Base-by-base conservation (phyloP, 768 basidiomycete genomes). In the Saitozyma podzolica region DNA sequence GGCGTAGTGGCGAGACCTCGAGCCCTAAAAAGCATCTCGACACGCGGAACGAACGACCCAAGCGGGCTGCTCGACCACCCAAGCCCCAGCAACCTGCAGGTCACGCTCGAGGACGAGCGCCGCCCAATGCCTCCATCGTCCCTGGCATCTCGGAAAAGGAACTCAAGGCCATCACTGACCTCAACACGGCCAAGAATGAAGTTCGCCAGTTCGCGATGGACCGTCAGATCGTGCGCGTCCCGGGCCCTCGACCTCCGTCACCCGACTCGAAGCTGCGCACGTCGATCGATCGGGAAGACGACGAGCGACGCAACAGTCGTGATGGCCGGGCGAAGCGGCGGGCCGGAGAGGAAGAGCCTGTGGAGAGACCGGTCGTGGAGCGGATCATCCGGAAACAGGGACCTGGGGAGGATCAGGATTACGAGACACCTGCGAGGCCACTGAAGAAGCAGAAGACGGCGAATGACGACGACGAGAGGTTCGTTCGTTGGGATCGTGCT, bases 161-260 rank as follows among this genome's bases (percentile, higher is more conserved):
- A 56, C 70, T 80, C 13, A 65, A 70, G 37, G 65, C 69, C 1
- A 65, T 74, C 8, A 80, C 80, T 7, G 50, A 64, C 14, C 58
- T 65, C 9, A 77, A 80, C 56, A 80, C 78, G 19, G 64, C 60
- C 9, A 62, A 64, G 40, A 80, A 80, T 58, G 68, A 80, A 51
- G 77, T 76, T 10, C 76, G 78, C 59, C 69, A 69, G 56, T 80
- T 74, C 48, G 77, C 78, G 19, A 74, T 80, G 11, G 74, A 78
- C 55, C 68, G 75, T 11, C 72, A 75, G 42, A 70, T 80, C 50
- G 59, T 80, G 37, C 69, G 73, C 10, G 66, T 68, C 29, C 62
- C 69, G 8, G 75, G 77, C 5, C 66, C 70, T 37, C 58, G 78
- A 45, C 78, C 78, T 9, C 71, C 74, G 5, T 69, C 66, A 51